phyloP scores from a whole-genome alignment of 805 yeast species.

The Candida insectorum region DNA sequence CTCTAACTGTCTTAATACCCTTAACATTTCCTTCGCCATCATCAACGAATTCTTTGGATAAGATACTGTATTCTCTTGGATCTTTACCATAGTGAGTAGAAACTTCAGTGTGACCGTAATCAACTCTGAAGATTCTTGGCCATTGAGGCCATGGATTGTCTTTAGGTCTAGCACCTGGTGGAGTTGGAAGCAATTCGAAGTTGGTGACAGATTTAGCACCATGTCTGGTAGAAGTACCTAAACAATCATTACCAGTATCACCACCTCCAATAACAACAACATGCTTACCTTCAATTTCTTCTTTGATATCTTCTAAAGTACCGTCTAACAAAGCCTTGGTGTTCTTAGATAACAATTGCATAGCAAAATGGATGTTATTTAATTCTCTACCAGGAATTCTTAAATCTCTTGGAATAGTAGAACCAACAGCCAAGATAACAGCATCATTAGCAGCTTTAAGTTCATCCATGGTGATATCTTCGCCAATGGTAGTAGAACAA shows the following conservation, averaged over 20 bases:
- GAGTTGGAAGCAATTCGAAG: conserved; percentile 92
- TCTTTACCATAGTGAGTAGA: conserved; percentile 93
- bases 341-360: conserved; percentile 82
- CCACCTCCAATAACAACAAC: conserved; percentile 99
- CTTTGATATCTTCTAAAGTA: conserved; percentile 72
- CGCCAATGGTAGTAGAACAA: conserved; percentile 78
- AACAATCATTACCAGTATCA: conserved; percentile 98
- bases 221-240: conserved; percentile 95
- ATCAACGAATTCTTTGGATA: conserved; percentile 93
- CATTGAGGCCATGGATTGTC: conserved; percentile 99
- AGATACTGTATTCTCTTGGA: conserved; percentile 94
- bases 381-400: conserved; percentile 91
- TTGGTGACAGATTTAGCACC: conserved; percentile 93
- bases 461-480: conserved; percentile 70
- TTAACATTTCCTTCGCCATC: conserved; percentile 93
- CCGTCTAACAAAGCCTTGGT: conserved; percentile 85
- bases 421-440: conserved; percentile 87
- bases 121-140: conserved; percentile 97
- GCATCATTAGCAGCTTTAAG: conserved; percentile 70
- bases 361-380: conserved; percentile 89
- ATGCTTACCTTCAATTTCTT: conserved; percentile 73
- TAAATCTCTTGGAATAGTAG: conserved; percentile 94
- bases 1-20: conserved; percentile 94
- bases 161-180: conserved; percentile 78
- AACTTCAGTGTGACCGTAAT: conserved; percentile 96